Evolutionary conservation across 176 grass and related monocot genomes (phyloP).

Genomic region (Aegilops tauschii): DNA sequence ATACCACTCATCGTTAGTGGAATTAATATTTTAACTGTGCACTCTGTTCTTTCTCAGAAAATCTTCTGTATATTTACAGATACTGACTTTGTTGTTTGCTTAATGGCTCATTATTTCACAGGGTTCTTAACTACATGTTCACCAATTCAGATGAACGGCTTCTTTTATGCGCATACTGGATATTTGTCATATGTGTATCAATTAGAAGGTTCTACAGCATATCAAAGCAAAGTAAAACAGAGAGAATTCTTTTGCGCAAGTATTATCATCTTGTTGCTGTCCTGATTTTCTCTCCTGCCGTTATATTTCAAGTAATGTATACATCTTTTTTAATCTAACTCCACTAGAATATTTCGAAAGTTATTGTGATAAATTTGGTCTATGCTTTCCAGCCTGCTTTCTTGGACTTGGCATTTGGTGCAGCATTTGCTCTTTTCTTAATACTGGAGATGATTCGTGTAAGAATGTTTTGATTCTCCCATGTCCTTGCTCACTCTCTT

Average conservation of each 20-base stretch:
- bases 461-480: conserved; percentile 23
- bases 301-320: conserved; percentile 79
- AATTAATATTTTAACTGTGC: background rate
- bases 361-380: conserved; percentile 18
- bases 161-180: conserved; percentile 85
- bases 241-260: conserved; percentile 88
- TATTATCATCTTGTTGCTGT: conserved; percentile 95
- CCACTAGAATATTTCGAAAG: conserved; percentile 1
- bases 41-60: background rate
- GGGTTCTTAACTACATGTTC: conserved; percentile 78
- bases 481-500: background rate
- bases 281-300: conserved; percentile 84
- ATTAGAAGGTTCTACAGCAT: conserved; percentile 81
- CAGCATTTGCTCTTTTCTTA: conserved; percentile 90
- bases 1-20: background rate
- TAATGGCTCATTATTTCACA: conserved; percentile 45
- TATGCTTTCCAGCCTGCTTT: conserved; percentile 76
- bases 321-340: background rate
- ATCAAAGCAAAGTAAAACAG: conserved; percentile 81
- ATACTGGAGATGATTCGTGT: conserved; percentile 93
- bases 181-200: conserved; percentile 76
- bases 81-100: background rate
- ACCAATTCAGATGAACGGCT: conserved; percentile 56
- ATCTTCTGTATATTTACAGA: background rate
- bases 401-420: conserved; percentile 97